These are phyloP conservation scores for Suillus spraguei DNA, from an alignment of 768 basidiomycete species.

Conservation along the genomic window DNA sequence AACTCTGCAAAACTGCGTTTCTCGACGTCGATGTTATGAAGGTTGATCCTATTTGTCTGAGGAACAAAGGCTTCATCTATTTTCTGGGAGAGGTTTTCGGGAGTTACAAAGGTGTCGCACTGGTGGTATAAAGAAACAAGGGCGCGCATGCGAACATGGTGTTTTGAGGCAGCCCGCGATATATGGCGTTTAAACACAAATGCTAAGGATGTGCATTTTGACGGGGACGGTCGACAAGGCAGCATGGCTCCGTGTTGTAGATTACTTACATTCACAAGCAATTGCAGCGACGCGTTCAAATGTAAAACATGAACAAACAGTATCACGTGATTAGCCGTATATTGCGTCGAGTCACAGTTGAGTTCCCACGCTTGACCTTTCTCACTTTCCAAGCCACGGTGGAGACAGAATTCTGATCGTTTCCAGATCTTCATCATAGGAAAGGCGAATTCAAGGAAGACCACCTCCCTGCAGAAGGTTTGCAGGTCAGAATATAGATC, in stretches of 20 bases:
- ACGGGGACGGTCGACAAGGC: neutral
- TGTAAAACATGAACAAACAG: too few relatives aligned
- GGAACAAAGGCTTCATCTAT: conserved; percentile 65
- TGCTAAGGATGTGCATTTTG: neutral
- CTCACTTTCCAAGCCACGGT: too few relatives aligned
- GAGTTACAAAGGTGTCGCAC: conserved; percentile 68
- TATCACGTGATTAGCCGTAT: too few relatives aligned
- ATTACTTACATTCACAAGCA: too few relatives aligned
- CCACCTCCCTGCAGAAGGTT: neutral
- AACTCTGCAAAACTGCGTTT: conserved; percentile 17
- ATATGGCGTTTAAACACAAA: neutral
- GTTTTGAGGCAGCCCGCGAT: conserved; percentile 12
- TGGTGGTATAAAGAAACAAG: conserved; percentile 82
- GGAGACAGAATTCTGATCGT: too few relatives aligned
- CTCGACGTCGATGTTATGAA: neutral
- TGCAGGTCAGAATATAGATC: neutral
- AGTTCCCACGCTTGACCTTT: too few relatives aligned
- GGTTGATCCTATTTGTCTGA: neutral
- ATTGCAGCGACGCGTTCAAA: neutral
- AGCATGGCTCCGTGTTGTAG: neutral
- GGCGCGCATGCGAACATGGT: conserved; percentile 56
- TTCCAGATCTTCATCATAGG: neutral
- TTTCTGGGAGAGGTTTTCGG: conserved; percentile 60
- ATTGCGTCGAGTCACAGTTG: too few relatives aligned
- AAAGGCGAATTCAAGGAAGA: neutral